Evolutionary conservation across 2,329 filamentous ascomycete genomes (phyloP), one percentile per base, ranked within the genome.

Genomic region (Trichoderma citrinoviride): DNA sequence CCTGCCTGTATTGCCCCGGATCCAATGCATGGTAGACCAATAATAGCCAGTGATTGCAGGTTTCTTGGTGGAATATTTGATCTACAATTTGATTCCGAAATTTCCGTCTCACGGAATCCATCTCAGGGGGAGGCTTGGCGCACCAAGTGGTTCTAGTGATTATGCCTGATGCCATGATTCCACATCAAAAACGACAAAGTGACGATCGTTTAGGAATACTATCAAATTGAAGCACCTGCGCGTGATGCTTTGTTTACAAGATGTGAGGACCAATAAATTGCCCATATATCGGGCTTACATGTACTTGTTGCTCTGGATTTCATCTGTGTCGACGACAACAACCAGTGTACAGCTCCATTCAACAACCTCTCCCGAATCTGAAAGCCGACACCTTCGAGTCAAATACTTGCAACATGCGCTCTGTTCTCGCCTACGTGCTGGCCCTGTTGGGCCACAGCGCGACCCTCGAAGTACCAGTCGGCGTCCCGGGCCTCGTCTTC

Each of bases 381-480:
- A 19, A 33, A 7, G 14, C 2, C 27, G 3, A 15, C 12, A 14
- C 12, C 33, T 37, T 37, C 33, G 12, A 40, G 17, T 10, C 17
- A 40, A 19, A 33, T 7, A 12, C 6, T 3, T 3, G 29, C 46
- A 61, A 40, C 0, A 61, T 61, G 57, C 23, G 23, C 10, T 61
- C 57, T 1, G 15, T 49, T 21, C 33, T 61, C 15, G 57, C 57
- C 12, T 61, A 49, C 50, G 29, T 61, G 10, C 29, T 61, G 10
- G 57, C 57, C 17, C 37, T 61, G 17, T 3, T 61, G 3, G 57
- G 44, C 33, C 41, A 44, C 7, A 41, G 33, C 10, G 8, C 57
- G 5, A 58, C 44, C 7, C 55, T 61, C 46, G 57, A 58, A 10
- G n/a, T 49, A 25, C 57, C 57, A 25, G 46, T 50, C 46, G 46